Evolutionary conservation across 2,329 filamentous ascomycete species (phyloP).

Genomic region (Orbilia ellipsospora): DNA sequence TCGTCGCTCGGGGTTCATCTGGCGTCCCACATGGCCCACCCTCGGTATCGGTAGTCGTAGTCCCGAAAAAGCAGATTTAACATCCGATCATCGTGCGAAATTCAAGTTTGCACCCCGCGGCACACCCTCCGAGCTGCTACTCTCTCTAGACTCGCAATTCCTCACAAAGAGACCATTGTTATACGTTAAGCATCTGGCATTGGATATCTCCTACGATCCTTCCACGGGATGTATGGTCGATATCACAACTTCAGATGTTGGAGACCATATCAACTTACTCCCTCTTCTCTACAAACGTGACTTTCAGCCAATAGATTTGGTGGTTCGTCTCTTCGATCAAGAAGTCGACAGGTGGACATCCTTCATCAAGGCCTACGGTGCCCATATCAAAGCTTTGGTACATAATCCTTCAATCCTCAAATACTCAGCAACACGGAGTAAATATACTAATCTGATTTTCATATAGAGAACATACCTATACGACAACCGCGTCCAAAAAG

Average conservation of each 20-base stretch:
- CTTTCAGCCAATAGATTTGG: slow-evolving; percentile 51
- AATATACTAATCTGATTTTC: too few species aligned
- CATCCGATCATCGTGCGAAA: slow-evolving; percentile 50
- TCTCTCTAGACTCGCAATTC: slow-evolving; percentile 44
- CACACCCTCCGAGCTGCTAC: slow-evolving; percentile 35
- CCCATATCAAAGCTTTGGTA: slow-evolving; percentile 51
- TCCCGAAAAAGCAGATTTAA: slow-evolving; percentile 30
- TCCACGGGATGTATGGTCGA: slow-evolving; percentile 34
- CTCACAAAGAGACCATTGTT: slow-evolving; percentile 43
- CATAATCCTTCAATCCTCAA: not conserved
- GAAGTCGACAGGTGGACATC: slow-evolving; percentile 50
- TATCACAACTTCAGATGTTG: slow-evolving; percentile 51
- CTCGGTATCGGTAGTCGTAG: slow-evolving; percentile 25
- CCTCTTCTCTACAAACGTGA: slow-evolving; percentile 50
- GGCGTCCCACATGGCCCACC: slow-evolving; percentile 47
- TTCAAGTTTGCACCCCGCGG: slow-evolving; percentile 41
- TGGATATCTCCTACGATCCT: slow-evolving; percentile 45
- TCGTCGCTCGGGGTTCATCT: slow-evolving; percentile 47
- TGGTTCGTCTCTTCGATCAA: slow-evolving; percentile 47
- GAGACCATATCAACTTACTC: slow-evolving; percentile 44
- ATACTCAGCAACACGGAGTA: too few species aligned
- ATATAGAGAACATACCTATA: slow-evolving; percentile 49
- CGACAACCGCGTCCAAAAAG: slow-evolving; percentile 53
- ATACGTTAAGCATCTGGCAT: slow-evolving; percentile 42
- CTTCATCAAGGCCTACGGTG: slow-evolving; percentile 44